These are phyloP conservation scores for Rheum nobile DNA, from an alignment of 148 eudicot species.

Conservation along the genomic window DNA sequence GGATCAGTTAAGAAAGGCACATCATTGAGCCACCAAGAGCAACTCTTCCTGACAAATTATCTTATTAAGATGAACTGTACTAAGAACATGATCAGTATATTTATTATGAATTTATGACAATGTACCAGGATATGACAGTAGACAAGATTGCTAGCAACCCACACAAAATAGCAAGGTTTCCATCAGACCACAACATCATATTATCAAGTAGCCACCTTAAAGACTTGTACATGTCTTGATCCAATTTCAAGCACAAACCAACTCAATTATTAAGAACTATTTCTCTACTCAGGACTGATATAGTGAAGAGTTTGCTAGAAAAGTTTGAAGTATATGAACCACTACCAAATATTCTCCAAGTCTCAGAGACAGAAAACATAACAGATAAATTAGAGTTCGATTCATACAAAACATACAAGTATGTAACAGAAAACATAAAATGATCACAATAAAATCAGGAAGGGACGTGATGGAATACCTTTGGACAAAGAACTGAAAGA, in stretches of 20 bases:
- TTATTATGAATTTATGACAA: no score
- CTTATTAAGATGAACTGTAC: neutral
- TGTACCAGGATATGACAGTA: neutral
- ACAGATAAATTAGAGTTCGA: neutral
- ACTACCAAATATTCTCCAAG: neutral
- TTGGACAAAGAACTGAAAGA: slow-evolving; percentile 62
- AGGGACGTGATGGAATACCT: slow-evolving; percentile 26
- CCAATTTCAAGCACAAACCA: neutral
- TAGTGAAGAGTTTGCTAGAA: neutral
- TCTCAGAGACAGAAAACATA: neutral
- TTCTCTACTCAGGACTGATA: neutral
- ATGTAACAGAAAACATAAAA: neutral
- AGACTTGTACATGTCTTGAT: neutral
- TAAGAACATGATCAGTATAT: neutral
- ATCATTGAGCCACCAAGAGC: neutral
- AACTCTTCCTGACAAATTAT: neutral
- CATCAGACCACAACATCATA: neutral
- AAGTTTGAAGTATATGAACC: neutral
- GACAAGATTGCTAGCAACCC: neutral
- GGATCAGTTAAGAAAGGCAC: neutral
- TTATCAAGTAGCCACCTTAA: neutral
- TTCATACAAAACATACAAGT: neutral
- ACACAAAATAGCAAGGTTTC: neutral
- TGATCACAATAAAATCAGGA: neutral
- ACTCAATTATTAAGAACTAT: neutral